Evolutionary conservation across 1,284 basidiomycete genomes (phyloP), one percentile per base, ranked within the genome.

Genomic region (Cryptococcus sp.): DNA sequence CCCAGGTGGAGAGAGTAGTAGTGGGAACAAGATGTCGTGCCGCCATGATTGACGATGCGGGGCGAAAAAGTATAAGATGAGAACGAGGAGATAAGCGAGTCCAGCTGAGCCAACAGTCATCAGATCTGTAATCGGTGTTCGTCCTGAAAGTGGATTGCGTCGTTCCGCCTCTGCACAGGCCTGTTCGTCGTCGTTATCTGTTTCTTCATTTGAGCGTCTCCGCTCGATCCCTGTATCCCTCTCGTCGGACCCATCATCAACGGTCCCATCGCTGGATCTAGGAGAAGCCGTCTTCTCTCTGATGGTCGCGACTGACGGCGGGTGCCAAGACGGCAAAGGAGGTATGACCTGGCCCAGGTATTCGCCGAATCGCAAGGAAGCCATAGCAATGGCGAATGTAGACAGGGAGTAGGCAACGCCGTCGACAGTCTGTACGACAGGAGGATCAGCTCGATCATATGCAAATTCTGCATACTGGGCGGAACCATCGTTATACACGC

Each of bases 1-100:
- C 30, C 95, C 96, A 3, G 92, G 91, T 62, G 90, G 96, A 17
- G 88, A 86, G 73, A 98, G 90, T 20, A 98, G 80, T 35, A 99
- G 82, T n/a, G 93, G 86, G 54, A 94, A 90, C 16, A 90, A 90
- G 13, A 87, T 90, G 72, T 88, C 82, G 58, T 88, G 86, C 25
- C 93, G 89, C 80, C 85, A 91, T 25, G 76, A 71, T n/a, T 81
- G 70, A 41, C 20, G 17, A 41, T 22, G 17, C 6, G 90, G 83
- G 50, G 89, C 83, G 48, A 85, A 81, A 72, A 90, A 90, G 80
- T 93, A 96, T 10, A 89, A 81, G 45, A 90, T 84, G 54, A 90
- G 85, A 15, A 87, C 72, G n/a, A 76, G 75, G 38, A 77, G 68
- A 72, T 83, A 83, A 27, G 75, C 62, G 10, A 79, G 53, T 23